Conservation (phyloP, 345 rosid species). For the Capsella bursapastoris region DNA sequence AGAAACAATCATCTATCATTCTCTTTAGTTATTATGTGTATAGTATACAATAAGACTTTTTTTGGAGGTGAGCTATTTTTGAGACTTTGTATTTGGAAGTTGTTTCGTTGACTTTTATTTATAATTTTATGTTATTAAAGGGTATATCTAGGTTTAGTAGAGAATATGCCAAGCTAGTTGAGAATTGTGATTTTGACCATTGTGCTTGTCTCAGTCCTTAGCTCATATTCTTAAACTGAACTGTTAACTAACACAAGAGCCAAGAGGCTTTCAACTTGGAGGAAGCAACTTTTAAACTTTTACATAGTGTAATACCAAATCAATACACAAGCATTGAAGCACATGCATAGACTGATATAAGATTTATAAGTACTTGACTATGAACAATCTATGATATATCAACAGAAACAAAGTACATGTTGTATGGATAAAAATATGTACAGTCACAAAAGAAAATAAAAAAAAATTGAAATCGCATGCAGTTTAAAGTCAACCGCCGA, state of each 20-base stretch:
- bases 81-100: conserved; percentile 35
- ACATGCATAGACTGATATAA: too few relatives aligned
- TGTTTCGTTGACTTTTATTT: background rate
- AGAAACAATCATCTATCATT: conserved; percentile 2
- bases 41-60: background rate
- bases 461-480: too few relatives aligned
- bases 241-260: too few relatives aligned
- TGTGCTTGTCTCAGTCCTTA: background rate
- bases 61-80: background rate
- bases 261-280: too few relatives aligned
- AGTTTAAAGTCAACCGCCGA: conserved; percentile 31
- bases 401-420: too few relatives aligned
- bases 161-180: conserved; percentile 1
- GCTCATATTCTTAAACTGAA: background rate
- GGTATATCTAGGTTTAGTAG: background rate
- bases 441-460: too few relatives aligned
- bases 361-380: too few relatives aligned
- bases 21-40: background rate
- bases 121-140: background rate
- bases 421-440: too few relatives aligned
- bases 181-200: background rate
- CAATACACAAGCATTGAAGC: too few relatives aligned
- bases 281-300: too few relatives aligned
- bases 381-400: too few relatives aligned
- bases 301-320: too few relatives aligned